Base-by-base conservation (phyloP, 2,329 filamentous ascomycete genomes). In the Aspergillus udagawae region DNA sequence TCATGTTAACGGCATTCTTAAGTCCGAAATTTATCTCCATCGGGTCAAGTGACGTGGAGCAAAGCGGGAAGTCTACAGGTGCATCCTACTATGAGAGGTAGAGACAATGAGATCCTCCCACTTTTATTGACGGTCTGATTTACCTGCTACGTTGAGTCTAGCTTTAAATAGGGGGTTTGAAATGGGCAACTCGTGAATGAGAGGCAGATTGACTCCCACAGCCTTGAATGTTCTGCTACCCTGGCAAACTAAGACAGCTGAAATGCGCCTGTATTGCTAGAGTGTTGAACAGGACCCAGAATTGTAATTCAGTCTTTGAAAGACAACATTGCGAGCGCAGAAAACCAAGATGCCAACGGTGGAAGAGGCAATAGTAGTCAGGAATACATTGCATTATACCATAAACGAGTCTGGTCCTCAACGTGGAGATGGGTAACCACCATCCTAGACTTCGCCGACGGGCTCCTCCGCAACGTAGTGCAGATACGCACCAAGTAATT, bases 381-480 rank as follows among this genome's bases (percentile, higher is more conserved):
- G 32, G 32, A 17, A 17, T 38, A 17, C 5, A 38, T 38, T 38
- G 32, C 32, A 17, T 7, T 17, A 38, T 6, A 38, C 32, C 32
- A 14, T 6, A 1, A 17, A 35, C 32, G 32, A 38, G 32, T 7
- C 2, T 38, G 32, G 5, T 17, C 32, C 32, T 38, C 32, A 38
- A 12, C 32, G 32, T 27, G 45, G 41, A 45, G n/a, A 29, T 48
- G 29, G 17, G 12, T 41, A 29, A 48, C 41, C 12, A 21, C 52
- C 49, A 60, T 66, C 50, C 55, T 55, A 25, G 52, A 61, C 70
- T 23, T 27, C 20, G 12, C 20, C 5, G 21, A 82, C 86, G 42
- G 90, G 86, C 82, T 99, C 94, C 73, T 93, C 91, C 1, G 92
- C 92, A 63, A 96, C 92, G 67, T 97, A 97, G 79, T 97, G 93